Percentiles rank a stretch among this genome's conserved stretches.
phyloP scores from a whole-genome alignment of 768 basidiomycete genomes.

The Rhodosporidiobolus odoratus region DNA sequence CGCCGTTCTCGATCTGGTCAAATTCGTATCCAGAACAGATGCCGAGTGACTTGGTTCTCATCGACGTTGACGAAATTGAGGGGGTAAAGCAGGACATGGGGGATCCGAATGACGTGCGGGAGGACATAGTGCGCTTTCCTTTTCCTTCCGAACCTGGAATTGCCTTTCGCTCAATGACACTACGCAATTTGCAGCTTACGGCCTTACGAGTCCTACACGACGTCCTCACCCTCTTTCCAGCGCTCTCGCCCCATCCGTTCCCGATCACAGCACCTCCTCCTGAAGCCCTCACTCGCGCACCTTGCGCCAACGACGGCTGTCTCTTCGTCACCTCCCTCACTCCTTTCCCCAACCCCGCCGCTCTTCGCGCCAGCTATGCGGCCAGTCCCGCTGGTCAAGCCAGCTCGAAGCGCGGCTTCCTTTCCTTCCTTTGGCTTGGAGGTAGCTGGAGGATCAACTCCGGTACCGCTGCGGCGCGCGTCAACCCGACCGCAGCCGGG shows the following conservation, averaged over 20 bases:
- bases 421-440: not conserved
- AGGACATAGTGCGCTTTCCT: slow-evolving; percentile 6
- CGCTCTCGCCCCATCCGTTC: slow-evolving; percentile 28
- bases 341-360: slow-evolving; percentile 24
- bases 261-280: slow-evolving; percentile 29
- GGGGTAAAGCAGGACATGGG: slow-evolving; percentile 11
- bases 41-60: slow-evolving; percentile 13
- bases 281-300: slow-evolving; percentile 24
- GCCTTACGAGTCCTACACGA: slow-evolving; percentile 23
- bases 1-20: slow-evolving; percentile 36
- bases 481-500: not conserved
- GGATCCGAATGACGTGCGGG: slow-evolving; percentile 9
- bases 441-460: no score
- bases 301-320: slow-evolving; percentile 36
- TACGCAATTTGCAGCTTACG: slow-evolving; percentile 2
- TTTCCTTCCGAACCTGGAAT: not conserved
- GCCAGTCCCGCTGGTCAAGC: not conserved
- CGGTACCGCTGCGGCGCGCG: not conserved
- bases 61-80: slow-evolving; percentile 31
- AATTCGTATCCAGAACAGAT: slow-evolving; percentile 36
- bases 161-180: no score
- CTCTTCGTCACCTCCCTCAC: slow-evolving; percentile 36
- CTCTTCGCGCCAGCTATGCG: slow-evolving; percentile 6
- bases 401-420: no score
- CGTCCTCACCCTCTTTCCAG: slow-evolving; percentile 18